phyloP scores from a whole-genome alignment of 495 filamentous ascomycete species.

The Penicillium fimorum region DNA sequence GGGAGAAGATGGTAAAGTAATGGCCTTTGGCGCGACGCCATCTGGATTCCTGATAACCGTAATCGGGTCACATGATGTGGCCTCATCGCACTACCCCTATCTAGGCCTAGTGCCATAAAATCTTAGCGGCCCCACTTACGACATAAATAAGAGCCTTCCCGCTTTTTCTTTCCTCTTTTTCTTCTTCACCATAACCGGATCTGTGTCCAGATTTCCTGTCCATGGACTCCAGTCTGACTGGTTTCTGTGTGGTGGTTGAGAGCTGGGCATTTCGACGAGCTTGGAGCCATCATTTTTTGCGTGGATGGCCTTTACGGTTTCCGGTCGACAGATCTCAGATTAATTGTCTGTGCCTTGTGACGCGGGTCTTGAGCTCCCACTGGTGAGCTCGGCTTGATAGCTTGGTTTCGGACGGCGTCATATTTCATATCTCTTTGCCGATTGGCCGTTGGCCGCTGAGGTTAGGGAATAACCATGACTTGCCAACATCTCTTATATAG shows the following conservation, averaged over 20 bases:
- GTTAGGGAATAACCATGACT: constrained; percentile 83
- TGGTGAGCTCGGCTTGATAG: constrained; percentile 65
- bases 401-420: constrained; percentile 64
- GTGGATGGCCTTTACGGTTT: constrained; percentile 71
- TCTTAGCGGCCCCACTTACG: constrained; percentile 18
- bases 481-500: constrained; percentile 57
- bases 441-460: constrained; percentile 78
- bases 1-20: constrained; percentile 1
- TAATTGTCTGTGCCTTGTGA: constrained; percentile 49
- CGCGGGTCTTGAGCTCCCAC: constrained; percentile 67
- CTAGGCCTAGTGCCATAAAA: constrained; percentile 22
- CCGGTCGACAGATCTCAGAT: constrained; percentile 93
- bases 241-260: constrained; percentile 66
- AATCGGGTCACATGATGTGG: constrained; percentile 13
- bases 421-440: constrained; percentile 83
- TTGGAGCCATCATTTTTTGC: constrained; percentile 70
- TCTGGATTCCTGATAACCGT: constrained; percentile 13
- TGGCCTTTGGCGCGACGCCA: not conserved
- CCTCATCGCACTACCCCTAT: constrained; percentile 7
- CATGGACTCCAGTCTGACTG: constrained; percentile 42
- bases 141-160: constrained; percentile 34
- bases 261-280: constrained; percentile 78
- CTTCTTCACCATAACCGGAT: constrained; percentile 59
- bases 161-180: constrained; percentile 36
- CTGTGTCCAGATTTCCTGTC: constrained; percentile 80